A percentile compares a stretch with the other conserved stretches of the same genome.
Conservation (phyloP, 2,329 filamentous ascomycete genomes). For the Penicillium corylophilum region DNA sequence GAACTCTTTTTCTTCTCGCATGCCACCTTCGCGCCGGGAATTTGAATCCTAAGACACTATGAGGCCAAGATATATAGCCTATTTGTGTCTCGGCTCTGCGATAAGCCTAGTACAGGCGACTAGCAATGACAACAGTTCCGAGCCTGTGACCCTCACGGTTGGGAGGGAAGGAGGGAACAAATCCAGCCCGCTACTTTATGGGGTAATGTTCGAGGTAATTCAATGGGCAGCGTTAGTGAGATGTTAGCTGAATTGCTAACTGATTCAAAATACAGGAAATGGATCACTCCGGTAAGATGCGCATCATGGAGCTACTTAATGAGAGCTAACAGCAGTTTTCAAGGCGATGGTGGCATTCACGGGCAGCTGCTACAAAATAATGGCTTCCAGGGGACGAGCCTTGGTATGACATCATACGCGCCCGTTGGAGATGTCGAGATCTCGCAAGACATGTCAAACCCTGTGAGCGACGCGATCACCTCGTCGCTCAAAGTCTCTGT, state of each 20-base stretch:
- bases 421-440: conserved; percentile 28
- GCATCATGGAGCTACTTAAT: neutral
- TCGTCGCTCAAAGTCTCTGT: conserved; percentile 29
- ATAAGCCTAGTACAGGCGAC: neutral
- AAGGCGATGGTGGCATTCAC: conserved; percentile 36
- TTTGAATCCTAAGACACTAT: neutral
- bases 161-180: conserved; percentile 28
- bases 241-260: neutral
- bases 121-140: neutral
- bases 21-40: neutral
- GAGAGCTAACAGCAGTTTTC: neutral
- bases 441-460: conserved; percentile 22
- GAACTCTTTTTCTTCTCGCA: neutral
- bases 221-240: no score
- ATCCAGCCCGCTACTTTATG: conserved; percentile 35
- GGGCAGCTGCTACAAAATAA: conserved; percentile 36
- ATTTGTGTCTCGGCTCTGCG: neutral
- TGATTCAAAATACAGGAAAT: conserved; percentile 27
- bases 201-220: conserved; percentile 38
- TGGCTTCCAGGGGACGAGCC: conserved; percentile 32
- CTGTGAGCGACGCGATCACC: conserved; percentile 29
- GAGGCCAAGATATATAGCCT: conserved; percentile 1
- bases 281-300: conserved; percentile 31
- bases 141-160: conserved; percentile 29
- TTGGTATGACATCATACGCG: conserved; percentile 28